A percentile compares a stretch with the other conserved stretches of the same genome.
phyloP scores from a whole-genome alignment of 108 stramenopile genomes.

The Epithemia pelagica region DNA sequence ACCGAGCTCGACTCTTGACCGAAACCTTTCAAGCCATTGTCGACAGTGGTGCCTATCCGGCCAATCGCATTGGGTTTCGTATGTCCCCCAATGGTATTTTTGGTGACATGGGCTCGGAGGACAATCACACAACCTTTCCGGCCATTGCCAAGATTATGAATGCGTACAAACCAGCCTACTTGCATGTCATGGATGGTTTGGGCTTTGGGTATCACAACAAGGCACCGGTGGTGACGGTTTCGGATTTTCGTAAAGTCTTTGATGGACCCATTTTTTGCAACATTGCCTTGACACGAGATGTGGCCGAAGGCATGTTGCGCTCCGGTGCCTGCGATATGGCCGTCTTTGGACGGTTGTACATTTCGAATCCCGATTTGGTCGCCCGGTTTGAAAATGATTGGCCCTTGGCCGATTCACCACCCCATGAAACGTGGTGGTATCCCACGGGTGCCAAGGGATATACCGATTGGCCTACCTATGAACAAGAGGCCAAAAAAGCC shows the following conservation, averaged over 20 bases:
- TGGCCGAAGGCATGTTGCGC: constrained; percentile 51
- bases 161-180: constrained; percentile 41
- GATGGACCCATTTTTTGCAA: constrained; percentile 63
- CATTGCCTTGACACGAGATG: constrained; percentile 51
- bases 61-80: constrained; percentile 52
- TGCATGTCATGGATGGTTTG: constrained; percentile 70
- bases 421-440: constrained; percentile 42
- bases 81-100: constrained; percentile 69
- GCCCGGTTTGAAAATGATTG: constrained; percentile 49
- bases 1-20: constrained; percentile 53
- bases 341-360: constrained; percentile 64
- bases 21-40: constrained; percentile 55
- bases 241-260: constrained; percentile 31
- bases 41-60: constrained; percentile 40
- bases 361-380: constrained; percentile 73
- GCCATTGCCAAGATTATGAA: constrained; percentile 38
- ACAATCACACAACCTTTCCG: constrained; percentile 45
- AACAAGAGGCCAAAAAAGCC: background rate
- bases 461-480: constrained; percentile 55
- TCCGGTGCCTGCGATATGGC: constrained; percentile 49
- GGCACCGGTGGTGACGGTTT: constrained; percentile 26
- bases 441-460: constrained; percentile 46
- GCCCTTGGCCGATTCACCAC: constrained; percentile 31
- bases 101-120: constrained; percentile 53
- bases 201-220: constrained; percentile 62